Conservation (phyloP, 2,329 filamentous ascomycete species). For the Fusarium sacchari region DNA sequence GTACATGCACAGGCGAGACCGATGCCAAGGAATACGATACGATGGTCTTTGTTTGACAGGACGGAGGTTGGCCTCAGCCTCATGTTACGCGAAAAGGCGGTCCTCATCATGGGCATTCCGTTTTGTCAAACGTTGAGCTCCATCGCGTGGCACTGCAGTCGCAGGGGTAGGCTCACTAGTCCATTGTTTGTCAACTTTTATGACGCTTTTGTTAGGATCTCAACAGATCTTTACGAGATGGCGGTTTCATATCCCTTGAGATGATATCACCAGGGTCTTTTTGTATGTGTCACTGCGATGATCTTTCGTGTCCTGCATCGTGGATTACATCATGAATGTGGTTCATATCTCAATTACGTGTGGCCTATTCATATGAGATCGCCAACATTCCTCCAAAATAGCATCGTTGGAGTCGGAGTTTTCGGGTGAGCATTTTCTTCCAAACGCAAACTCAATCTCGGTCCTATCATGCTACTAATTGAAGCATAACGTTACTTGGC, state of each 20-base stretch:
- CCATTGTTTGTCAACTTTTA: conserved; percentile 1
- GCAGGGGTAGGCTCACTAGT: conserved; percentile 13
- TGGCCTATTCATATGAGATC: conserved; percentile 3
- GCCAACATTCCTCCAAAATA: neutral
- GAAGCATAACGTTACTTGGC: conserved; percentile 16
- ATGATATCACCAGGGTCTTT: conserved; percentile 34
- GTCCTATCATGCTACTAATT: conserved; percentile 4
- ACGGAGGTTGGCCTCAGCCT: conserved; percentile 13
- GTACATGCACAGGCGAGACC: conserved; percentile 24
- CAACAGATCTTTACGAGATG: conserved; percentile 20
- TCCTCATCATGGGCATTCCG: conserved; percentile 3
- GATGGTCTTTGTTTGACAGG: conserved; percentile 18
- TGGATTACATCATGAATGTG: conserved; percentile 36
- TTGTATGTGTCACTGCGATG: conserved; percentile 9
- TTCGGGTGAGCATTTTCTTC: neutral
- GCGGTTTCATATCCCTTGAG: conserved; percentile 26
- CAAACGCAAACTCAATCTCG: neutral
- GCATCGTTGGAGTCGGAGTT: neutral
- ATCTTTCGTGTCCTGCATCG: conserved; percentile 3
- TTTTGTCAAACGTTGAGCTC: conserved; percentile 19
- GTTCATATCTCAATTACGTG: neutral
- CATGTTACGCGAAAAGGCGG: conserved; percentile 15
- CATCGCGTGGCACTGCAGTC: conserved; percentile 34
- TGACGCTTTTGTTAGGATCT: conserved; percentile 23
- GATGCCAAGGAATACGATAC: conserved; percentile 33